Conservation (phyloP, 306 rosid species). For the Hylodesmum podocarpum region DNA sequence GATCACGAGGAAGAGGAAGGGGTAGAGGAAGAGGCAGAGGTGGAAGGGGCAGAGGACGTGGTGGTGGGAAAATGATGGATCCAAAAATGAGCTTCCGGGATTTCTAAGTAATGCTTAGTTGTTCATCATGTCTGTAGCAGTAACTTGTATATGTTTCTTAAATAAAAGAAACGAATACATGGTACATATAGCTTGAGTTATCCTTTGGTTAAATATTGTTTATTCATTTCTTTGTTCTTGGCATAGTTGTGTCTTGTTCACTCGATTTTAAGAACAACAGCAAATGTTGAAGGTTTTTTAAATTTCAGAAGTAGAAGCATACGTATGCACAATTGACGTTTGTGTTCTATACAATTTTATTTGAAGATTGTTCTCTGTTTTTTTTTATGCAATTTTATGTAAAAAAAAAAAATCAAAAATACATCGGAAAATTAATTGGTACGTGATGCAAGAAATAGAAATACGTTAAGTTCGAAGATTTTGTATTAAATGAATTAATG, state of each 20-base stretch:
- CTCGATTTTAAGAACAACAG: background rate
- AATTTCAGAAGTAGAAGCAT: background rate
- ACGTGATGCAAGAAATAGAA: too few relatives aligned
- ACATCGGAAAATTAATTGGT: too few relatives aligned
- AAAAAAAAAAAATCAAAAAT: too few relatives aligned
- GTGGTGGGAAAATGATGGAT: constrained; percentile 54
- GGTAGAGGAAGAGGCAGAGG: constrained; percentile 69
- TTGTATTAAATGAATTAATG: too few relatives aligned
- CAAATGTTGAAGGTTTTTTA: background rate
- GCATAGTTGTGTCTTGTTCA: background rate
- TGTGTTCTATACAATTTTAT: background rate
- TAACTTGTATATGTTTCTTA: background rate
- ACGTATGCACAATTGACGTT: background rate
- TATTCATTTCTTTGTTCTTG: constrained; percentile 9
- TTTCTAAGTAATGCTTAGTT: constrained; percentile 41
- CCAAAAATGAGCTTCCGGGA: constrained; percentile 98
- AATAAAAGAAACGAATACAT: background rate
- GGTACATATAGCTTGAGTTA: background rate
- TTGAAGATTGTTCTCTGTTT: background rate
- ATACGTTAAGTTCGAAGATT: too few relatives aligned
- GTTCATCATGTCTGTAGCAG: background rate
- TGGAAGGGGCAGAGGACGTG: constrained; percentile 66
- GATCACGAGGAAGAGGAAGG: constrained; percentile 78
- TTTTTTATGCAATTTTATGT: background rate
- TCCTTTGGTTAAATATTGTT: background rate